Conservation (phyloP, 2,329 filamentous ascomycete species). For the Aspergillus caelatus region DNA sequence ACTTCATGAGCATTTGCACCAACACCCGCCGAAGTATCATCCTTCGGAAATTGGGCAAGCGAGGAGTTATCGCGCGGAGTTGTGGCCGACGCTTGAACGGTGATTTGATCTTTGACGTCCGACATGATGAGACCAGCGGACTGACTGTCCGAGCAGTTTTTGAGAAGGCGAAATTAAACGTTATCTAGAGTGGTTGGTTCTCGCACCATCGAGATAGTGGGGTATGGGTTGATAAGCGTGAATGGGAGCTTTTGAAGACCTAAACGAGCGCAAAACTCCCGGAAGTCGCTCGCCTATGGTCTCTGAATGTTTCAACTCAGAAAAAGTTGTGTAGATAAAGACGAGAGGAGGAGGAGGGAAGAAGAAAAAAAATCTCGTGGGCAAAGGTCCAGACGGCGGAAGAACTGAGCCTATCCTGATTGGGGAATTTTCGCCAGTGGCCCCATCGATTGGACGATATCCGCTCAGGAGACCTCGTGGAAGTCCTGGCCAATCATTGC, state of each 20-base stretch:
- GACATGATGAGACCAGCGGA: constrained; percentile 25
- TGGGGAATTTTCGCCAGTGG: constrained; percentile 10
- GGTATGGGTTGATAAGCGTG: constrained; percentile 2
- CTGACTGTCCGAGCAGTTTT: background rate
- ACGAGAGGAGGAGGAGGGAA: constrained; percentile 12
- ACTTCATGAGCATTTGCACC: constrained; percentile 19
- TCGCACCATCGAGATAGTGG: constrained; percentile 1
- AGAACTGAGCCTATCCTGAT: constrained; percentile 12
- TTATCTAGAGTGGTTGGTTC: background rate
- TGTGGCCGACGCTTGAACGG: constrained; percentile 25
- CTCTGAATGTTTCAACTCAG: constrained; percentile 13
- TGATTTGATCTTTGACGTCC: constrained; percentile 28
- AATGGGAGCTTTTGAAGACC: constrained; percentile 50
- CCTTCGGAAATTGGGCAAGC: constrained; percentile 19
- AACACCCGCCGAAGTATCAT: constrained; percentile 21
- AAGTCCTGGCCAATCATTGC: constrained; percentile 4
- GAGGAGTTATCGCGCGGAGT: constrained; percentile 8
- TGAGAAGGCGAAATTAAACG: background rate
- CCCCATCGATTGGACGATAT: background rate
- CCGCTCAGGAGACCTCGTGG: background rate
- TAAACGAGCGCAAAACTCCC: constrained; percentile 60
- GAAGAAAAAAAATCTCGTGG: constrained; percentile 12
- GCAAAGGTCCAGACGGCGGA: constrained; percentile 5
- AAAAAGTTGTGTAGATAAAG: constrained; percentile 6
- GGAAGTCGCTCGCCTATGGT: constrained; percentile 55